Evolutionary conservation across 306 rosid species (phyloP), one percentile per base, ranked within the genome.

Genomic region (Gynostemma pentaphyllum): DNA sequence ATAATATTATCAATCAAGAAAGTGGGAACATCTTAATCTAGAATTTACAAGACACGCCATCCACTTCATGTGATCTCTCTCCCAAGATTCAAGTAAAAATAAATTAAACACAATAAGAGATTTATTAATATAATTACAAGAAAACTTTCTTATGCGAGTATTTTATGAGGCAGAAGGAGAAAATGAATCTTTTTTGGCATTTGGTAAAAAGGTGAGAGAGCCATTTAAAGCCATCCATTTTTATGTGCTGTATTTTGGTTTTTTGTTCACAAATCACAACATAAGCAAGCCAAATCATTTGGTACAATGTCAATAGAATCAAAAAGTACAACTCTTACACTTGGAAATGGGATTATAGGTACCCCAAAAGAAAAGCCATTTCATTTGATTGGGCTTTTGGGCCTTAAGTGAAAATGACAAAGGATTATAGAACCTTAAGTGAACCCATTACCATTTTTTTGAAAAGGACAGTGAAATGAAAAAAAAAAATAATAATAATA

Each of bases 301-400:
- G 12, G 65, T 22, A 59, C 30, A 59, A 59, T 19, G 47, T 37
- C 32, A 57, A 36, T 22, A 22, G 65, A 59, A 29, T 27, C 45
- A 29, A 56, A n/a, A 45, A 56, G 45, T 32, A 55, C 62, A 56
- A 56, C n/a, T n/a, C n/a, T n/a, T n/a, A n/a, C n/a, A n/a, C 64
- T 57, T 41, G 32, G 64, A 57, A 44, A 57, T 57, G 9, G 62
- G 30, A 57, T 57, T 16, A 57, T n/a, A 57, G 48, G 65, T 60
- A 46, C 65, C 65, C n/a, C 66, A n/a, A n/a, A n/a, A n/a, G n/a
- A n/a, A n/a, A n/a, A n/a, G n/a, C n/a, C 47, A 12, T 59, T 59
- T 39, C 34, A 40, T n/a, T 60, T 40, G 13, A 60, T 39, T 22
- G 47, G 15, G 12, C 22, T 39, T 39, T 29, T 37, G 48, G 66